A percentile compares a stretch with the other conserved stretches of the same genome.
phyloP scores from a whole-genome alignment of 2,329 filamentous ascomycete species.

The Talaromyces sp. region DNA sequence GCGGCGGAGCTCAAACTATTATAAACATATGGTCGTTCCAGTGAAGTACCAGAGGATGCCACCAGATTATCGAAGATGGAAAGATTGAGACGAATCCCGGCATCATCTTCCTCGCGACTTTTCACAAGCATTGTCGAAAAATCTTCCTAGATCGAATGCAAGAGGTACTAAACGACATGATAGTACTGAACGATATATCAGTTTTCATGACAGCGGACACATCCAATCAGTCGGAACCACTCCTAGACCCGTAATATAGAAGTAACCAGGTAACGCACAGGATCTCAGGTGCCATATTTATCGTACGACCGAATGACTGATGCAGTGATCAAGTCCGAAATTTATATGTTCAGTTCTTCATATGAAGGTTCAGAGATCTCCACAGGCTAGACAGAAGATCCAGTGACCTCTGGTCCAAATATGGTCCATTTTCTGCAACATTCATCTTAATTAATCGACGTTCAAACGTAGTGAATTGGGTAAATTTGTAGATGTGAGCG shows the following conservation, averaged over 20 bases:
- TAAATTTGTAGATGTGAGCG: too few species aligned
- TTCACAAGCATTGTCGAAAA: neutral
- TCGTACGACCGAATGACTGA: neutral
- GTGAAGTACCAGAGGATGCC: neutral
- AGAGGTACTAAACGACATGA: neutral
- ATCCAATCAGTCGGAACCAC: neutral
- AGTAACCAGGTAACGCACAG: neutral
- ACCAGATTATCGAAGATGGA: neutral
- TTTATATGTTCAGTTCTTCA: neutral
- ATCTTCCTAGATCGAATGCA: neutral
- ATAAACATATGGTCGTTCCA: neutral
- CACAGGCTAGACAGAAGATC: neutral
- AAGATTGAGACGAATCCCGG: neutral
- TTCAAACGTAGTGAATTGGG: neutral
- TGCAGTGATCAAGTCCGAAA: neutral
- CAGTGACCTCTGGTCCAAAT: neutral
- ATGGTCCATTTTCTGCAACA: neutral
- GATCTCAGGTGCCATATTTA: neutral
- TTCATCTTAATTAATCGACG: neutral
- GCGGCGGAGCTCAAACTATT: neutral
- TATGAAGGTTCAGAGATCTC: too few species aligned
- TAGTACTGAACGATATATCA: neutral
- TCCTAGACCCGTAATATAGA: neutral
- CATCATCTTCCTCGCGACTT: neutral
- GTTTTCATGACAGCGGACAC: neutral